These are phyloP conservation scores for Neolentinus lepideus DNA, from an alignment of 1,284 basidiomycete species.

Conservation along the genomic window DNA sequence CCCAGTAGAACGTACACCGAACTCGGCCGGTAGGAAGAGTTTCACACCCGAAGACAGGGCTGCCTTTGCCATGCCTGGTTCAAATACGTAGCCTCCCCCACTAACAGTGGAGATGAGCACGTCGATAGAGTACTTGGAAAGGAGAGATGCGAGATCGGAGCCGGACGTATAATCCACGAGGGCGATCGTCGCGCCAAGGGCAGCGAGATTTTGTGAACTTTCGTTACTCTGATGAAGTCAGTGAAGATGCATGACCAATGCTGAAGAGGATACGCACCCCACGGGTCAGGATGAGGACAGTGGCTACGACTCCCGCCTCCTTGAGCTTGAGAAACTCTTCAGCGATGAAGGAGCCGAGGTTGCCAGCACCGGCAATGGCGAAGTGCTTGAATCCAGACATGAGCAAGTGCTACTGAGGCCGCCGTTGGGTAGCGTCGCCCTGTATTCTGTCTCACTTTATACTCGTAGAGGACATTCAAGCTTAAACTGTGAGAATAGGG, in stretches of 20 bases:
- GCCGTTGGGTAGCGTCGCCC: too few relatives aligned
- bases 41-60: slow-evolving; percentile 21
- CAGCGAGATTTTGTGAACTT: neutral
- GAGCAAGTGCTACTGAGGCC: too few relatives aligned
- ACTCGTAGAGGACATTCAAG: too few relatives aligned
- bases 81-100: slow-evolving; percentile 6
- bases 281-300: neutral
- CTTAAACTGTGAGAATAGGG: too few relatives aligned
- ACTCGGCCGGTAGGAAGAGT: slow-evolving; percentile 24
- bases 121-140: slow-evolving; percentile 12
- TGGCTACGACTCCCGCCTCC: neutral
- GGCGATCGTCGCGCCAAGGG: slow-evolving; percentile 8
- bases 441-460: too few relatives aligned
- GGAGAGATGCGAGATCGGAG: slow-evolving; percentile 7
- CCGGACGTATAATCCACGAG: slow-evolving; percentile 10
- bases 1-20: slow-evolving; percentile 11
- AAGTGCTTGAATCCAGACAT: slow-evolving; percentile 19
- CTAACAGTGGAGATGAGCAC: slow-evolving; percentile 18
- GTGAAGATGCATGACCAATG: neutral
- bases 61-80: slow-evolving; percentile 16
- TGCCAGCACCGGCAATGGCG: slow-evolving; percentile 17
- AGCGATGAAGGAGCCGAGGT: slow-evolving; percentile 15
- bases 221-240: neutral
- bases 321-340: slow-evolving; percentile 16
- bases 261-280: neutral